Evolutionary conservation across 768 basidiomycete genomes (phyloP), one percentile per base, ranked within the genome.

Genomic region (Leucocoprinus leucothites): DNA sequence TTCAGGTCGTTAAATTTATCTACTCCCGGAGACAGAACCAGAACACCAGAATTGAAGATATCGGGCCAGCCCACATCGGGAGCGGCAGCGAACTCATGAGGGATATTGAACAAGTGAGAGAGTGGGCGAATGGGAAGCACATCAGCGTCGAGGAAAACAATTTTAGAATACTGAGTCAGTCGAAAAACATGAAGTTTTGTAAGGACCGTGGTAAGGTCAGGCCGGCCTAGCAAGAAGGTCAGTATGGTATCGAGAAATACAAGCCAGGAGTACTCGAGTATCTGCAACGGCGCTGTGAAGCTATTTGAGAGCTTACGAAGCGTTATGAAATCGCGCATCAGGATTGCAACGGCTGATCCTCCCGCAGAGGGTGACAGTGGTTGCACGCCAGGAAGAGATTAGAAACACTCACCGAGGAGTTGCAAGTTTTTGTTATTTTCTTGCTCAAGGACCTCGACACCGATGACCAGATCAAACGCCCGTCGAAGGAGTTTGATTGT

Each of bases 51-150:
- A 69, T 99, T 99, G 77, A 99, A 99, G 58, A 97, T 95, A 71
- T 99, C 97, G 38, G 97, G 97, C 97, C 97, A 99, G 61, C 97
- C 97, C 28, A 94, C 91, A 69, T 99, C 97, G 9, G 97, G 94
- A 7, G 87, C 90, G 8, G 97, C 97, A 40, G 94, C 87, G 66
- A 99, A 94, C 58, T 91, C 86, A 67, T 87, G 77, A 3, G 88
- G 81, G 45, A 89, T 71, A 31, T 79, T 76, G 71, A 99, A 98
- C n/a, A 99, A 84, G 71, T 96, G 94, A 34, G 92, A 89, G 52
- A 99, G 76, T 25, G 96, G 91, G 47, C 89, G 83, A 48, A 92
- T 78, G 51, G 92, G 91, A 61, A 96, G 87, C 48, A 94, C 84
- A 67, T 96, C 93, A 62, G 93, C 94, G 69, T 96, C 93, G 57